Evolutionary conservation across 768 basidiomycete species (phyloP), one percentile per base, ranked within the genome.

Genomic region (Lactarius trivialis): DNA sequence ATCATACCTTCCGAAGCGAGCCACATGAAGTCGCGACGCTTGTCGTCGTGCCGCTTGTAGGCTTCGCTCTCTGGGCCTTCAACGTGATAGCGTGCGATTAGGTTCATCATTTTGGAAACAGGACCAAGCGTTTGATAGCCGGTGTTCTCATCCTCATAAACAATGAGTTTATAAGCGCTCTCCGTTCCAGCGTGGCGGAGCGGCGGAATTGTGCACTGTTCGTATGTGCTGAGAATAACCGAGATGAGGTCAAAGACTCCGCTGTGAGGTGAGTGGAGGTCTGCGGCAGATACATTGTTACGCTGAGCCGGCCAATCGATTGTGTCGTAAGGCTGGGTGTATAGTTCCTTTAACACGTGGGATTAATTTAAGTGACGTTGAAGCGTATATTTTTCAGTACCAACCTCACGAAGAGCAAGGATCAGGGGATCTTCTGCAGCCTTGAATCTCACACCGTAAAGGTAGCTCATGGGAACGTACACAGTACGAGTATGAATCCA

Each of bases 401-500:
- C 17, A 64, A 91, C 92, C 73, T 93, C 77, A 60, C 92, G 82
- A 41, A 96, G 79, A 6, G 86, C 76, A 32, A 85, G 77, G 59
- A 95, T 85, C 48, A 97, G 79, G 55, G 89, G 86, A 60, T 86
- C 86, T 71, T 89, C 87, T 60, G 82, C 77, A 72, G 84, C 82
- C 68, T 82, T 79, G 71, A 81, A 91, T 55, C 81, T 81, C 32
- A 85, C 74, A 1, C 85, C 89, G 69, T 90, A 92, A 11, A 92
- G 78, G 68, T 89, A 91, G 66, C 88, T 86, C 90, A 98, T 94
- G 4, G 97, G 94, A 41, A 93, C 83, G 69, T 92, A 97, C 45
- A 91, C 92, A 51, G 84, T 87, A 15, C 96, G 86, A 0, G 89
- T 91, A 70, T 99, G 96, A 50, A 98, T 94, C 97, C 97, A 99